A percentile compares a stretch with the other conserved stretches of the same genome.
Conservation (phyloP, 2,329 filamentous ascomycete genomes). For the Knufia fluminis region DNA sequence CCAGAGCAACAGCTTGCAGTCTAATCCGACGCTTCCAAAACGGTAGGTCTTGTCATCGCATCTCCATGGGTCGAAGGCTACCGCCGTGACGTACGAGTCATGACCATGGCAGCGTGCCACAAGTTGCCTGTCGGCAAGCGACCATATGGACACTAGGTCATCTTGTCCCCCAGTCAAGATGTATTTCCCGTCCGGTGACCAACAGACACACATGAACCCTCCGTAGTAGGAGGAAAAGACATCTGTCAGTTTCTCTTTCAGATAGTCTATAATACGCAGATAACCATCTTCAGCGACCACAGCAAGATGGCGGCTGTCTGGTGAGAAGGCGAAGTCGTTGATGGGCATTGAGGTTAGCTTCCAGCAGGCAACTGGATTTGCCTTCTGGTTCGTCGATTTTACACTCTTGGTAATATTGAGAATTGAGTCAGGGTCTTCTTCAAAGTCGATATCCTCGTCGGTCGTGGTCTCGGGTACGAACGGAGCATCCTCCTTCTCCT, state of each 20-base stretch:
- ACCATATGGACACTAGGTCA: slow-evolving; percentile 94
- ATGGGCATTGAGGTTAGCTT: slow-evolving; percentile 84
- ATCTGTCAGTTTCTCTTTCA: slow-evolving; percentile 79
- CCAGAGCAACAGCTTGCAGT: slow-evolving; percentile 84
- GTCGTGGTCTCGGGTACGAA: slow-evolving; percentile 62
- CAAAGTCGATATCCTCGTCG: slow-evolving; percentile 26
- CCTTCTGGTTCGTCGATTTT: slow-evolving; percentile 85
- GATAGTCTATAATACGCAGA: slow-evolving; percentile 80
- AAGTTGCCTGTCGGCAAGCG: slow-evolving; percentile 68
- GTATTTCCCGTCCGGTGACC: slow-evolving; percentile 96
- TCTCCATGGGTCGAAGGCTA: slow-evolving; percentile 93
- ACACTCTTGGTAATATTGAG: slow-evolving; percentile 83
- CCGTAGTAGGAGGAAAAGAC: slow-evolving; percentile 90
- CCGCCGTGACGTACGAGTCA: slow-evolving; percentile 86
- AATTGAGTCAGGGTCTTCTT: slow-evolving; percentile 29
- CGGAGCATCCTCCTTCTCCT: slow-evolving; percentile 82
- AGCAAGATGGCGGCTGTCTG: slow-evolving; percentile 76
- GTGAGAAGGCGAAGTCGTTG: slow-evolving; percentile 86
- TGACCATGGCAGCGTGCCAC: slow-evolving; percentile 92
- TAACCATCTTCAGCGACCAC: slow-evolving; percentile 87
- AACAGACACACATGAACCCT: slow-evolving; percentile 84
- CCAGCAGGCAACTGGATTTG: slow-evolving; percentile 87
- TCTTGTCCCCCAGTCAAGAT: slow-evolving; percentile 92
- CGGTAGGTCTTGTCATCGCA: slow-evolving; percentile 93
- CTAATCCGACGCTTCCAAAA: slow-evolving; percentile 92